Evolutionary conservation across 1,284 basidiomycete species (phyloP).

Genomic region (Cerioporus squamosus): DNA sequence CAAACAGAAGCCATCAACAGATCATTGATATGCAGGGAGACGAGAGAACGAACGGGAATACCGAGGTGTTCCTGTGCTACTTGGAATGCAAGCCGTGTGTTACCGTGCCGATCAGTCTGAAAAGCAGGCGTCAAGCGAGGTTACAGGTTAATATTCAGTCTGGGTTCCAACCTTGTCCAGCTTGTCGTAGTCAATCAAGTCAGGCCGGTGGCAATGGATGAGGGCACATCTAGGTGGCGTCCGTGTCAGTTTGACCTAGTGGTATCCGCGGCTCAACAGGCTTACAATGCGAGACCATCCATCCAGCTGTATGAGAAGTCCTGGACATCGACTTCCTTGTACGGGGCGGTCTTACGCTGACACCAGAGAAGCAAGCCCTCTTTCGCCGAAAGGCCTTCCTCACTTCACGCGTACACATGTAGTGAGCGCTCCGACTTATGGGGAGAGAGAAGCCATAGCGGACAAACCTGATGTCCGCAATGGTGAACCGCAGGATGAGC

Average conservation of each 20-base stretch:
- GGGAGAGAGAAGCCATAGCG: not conserved
- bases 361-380: constrained; percentile 98
- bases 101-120: constrained; percentile 76
- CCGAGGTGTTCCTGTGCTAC: constrained; percentile 86
- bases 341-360: constrained; percentile 92
- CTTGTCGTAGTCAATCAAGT: constrained; percentile 87
- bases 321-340: constrained; percentile 91
- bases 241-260: not conserved
- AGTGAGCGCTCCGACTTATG: constrained; percentile 4
- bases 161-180: constrained; percentile 67
- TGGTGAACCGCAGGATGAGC: constrained; percentile 94
- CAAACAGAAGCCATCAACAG: not conserved
- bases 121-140: not conserved
- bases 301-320: constrained; percentile 94
- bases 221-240: constrained; percentile 78
- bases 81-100: constrained; percentile 85
- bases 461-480: constrained; percentile 93
- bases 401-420: constrained; percentile 51
- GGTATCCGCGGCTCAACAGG: not conserved
- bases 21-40: constrained; percentile 9
- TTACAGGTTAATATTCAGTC: not conserved
- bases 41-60: constrained; percentile 73
- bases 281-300: constrained; percentile 90
- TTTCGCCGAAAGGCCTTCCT: constrained; percentile 96
- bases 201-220: constrained; percentile 96